phyloP scores from a whole-genome alignment of 805 yeast genomes.

The Gaillardinia entomophila region DNA sequence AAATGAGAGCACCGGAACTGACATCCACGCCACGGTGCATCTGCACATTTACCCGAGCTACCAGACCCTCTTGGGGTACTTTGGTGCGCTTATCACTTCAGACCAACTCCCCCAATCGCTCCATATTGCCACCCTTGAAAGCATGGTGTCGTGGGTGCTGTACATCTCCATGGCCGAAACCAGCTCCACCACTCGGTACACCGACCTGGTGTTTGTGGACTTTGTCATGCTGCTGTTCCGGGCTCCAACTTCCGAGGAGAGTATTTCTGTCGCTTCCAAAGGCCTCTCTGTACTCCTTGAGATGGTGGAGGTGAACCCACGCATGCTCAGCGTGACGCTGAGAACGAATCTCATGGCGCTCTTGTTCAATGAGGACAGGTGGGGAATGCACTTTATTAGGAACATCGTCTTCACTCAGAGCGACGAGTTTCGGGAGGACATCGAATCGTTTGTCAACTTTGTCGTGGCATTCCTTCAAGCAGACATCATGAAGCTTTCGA shows the following conservation, averaged over 20 bases:
- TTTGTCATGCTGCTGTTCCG: conserved; percentile 6
- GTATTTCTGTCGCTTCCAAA: conserved; percentile 8
- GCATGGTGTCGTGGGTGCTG: conserved; percentile 31
- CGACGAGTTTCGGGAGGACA: conserved; percentile 25
- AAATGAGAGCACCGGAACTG: conserved; percentile 13
- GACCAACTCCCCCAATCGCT: conserved; percentile 6
- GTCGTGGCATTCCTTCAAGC: conserved; percentile 41
- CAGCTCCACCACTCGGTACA: conserved; percentile 26
- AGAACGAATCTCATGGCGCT: conserved; percentile 23
- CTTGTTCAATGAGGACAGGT: conserved; percentile 35
- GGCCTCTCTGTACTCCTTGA: conserved; percentile 36
- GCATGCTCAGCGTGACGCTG: conserved; percentile 28
- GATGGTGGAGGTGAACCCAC: conserved; percentile 40
- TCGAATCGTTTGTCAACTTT: conserved; percentile 40
- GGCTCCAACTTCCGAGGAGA: neutral
- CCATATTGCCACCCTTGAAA: conserved; percentile 13
- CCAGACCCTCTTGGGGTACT: conserved; percentile 10
- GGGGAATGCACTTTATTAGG: conserved; percentile 39
- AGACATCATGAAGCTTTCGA: conserved; percentile 40
- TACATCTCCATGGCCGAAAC: conserved; percentile 32
- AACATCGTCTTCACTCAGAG: conserved; percentile 24
- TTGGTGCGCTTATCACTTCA: conserved; percentile 5
- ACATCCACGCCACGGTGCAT: conserved; percentile 35
- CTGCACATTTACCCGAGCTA: conserved; percentile 23
- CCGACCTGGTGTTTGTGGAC: conserved; percentile 6